Base-by-base conservation (phyloP, 768 basidiomycete species). In the Brasilioporus rufonigricans region DNA sequence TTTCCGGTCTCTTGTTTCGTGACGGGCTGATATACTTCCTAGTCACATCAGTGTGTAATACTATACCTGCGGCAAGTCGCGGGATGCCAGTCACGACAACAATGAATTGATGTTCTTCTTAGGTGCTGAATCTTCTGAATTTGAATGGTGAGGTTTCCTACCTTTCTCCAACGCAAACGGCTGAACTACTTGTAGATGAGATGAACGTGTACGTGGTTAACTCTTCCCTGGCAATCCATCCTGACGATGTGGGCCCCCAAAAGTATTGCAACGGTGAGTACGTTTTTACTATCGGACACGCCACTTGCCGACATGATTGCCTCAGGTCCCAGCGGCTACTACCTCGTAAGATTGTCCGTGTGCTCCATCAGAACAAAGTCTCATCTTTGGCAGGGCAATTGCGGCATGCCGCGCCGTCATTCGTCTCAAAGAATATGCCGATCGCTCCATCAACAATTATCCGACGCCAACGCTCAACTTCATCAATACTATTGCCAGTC, bases 1-100 rank as follows among this genome's bases (percentile, higher is more conserved):
- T 89, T n/a, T 87, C 86, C 78, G 77, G 79, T 60, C 69, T 90
- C 44, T 79, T 90, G 48, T 87, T 88, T 71, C 76, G 80, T n/a
- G 87, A 89, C 61, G 87, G 88, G 19, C 72, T 90, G 43, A 80
- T 86, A 7, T 88, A 84, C 64, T 88, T 88, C 62, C 54, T 87
- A 26, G 72, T 86, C 38, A 80, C 86, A 1, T 87, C 86, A 57
- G 74, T 80, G 16, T 84, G 78, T 49, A 89, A 88, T 59, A 79
- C 80, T 54, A 74, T 87, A 48, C 86, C 86, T 33, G 87, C 88
- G 21, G 85, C 86, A 65, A 60, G 82, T 53, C 32, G 23, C 36
- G 41, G 26, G 31, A 50, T 48, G 14, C 18, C 12, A 48, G 31
- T 23, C 51, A 53, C 40, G 24, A 47, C 19, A 9, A 26, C 8